Conservation (phyloP, 2,329 filamentous ascomycete genomes). For the Seiridium cupressi region DNA sequence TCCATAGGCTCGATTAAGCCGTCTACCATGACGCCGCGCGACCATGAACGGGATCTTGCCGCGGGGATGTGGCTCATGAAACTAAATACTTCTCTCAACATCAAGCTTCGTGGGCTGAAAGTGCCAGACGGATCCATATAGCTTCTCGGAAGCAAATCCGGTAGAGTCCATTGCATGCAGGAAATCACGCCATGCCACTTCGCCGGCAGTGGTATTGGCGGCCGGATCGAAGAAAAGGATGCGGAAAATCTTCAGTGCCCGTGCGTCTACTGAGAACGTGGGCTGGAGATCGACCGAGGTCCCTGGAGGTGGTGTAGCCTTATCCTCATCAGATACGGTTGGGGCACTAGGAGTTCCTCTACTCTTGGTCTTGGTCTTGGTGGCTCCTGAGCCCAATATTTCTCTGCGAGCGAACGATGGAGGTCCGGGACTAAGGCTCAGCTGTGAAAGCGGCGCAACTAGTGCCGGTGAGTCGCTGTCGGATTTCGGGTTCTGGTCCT, state of each 20-base stretch:
- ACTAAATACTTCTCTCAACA: slow-evolving; percentile 50
- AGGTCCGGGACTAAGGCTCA: background rate
- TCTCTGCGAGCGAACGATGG: slow-evolving; percentile 7
- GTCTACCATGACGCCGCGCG: slow-evolving; percentile 45
- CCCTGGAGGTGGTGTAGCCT: background rate
- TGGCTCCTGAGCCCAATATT: slow-evolving; percentile 2
- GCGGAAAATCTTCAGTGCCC: slow-evolving; percentile 32
- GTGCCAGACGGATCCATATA: slow-evolving; percentile 61
- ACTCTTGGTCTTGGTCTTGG: background rate
- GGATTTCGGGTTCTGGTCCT: slow-evolving; percentile 18
- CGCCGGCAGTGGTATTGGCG: slow-evolving; percentile 36
- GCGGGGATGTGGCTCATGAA: slow-evolving; percentile 58
- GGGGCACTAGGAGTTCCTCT: background rate
- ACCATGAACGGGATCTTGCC: slow-evolving; percentile 47
- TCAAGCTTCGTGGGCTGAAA: slow-evolving; percentile 44
- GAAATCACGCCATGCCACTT: slow-evolving; percentile 52
- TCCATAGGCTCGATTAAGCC: slow-evolving; percentile 48
- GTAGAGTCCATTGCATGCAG: slow-evolving; percentile 47
- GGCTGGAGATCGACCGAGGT: background rate
- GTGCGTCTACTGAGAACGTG: slow-evolving; percentile 21
- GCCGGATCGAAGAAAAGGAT: slow-evolving; percentile 39
- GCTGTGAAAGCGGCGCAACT: slow-evolving; percentile 2
- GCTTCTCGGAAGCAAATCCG: slow-evolving; percentile 53
- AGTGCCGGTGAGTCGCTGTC: background rate
- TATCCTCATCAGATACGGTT: background rate